Conservation (phyloP, 1,284 basidiomycete species). For the Cystobasidium pallidum region DNA sequence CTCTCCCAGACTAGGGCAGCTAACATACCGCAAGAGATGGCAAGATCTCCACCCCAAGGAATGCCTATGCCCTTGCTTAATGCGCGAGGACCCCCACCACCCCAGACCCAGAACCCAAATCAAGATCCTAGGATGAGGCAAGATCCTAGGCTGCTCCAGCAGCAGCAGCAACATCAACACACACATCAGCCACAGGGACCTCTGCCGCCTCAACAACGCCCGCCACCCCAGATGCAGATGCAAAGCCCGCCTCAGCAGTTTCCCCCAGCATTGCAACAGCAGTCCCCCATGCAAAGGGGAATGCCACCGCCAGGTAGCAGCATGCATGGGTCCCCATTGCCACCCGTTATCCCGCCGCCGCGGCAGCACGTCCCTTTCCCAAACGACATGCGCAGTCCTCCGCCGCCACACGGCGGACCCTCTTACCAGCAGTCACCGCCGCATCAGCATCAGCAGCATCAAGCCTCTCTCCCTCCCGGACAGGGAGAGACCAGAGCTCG, state of each 20-base stretch:
- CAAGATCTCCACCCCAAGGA: slow-evolving; percentile 7
- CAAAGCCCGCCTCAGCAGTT: slow-evolving; percentile 18
- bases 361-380: slow-evolving; percentile 23
- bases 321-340: background rate
- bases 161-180: background rate
- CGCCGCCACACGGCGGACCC: background rate
- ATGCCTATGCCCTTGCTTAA: slow-evolving; percentile 15
- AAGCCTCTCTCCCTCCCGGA: slow-evolving; percentile 8
- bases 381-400: slow-evolving; percentile 9
- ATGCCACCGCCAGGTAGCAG: slow-evolving; percentile 12
- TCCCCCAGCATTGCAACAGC: slow-evolving; percentile 16
- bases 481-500: slow-evolving; percentile 11
- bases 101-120: slow-evolving; percentile 7
- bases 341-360: slow-evolving; percentile 4
- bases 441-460: slow-evolving; percentile 20
- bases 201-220: slow-evolving; percentile 25
- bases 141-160: slow-evolving; percentile 4
- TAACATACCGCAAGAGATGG: slow-evolving; percentile 8
- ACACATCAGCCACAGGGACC: slow-evolving; percentile 21
- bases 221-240: slow-evolving; percentile 20
- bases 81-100: slow-evolving; percentile 5
- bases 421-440: slow-evolving; percentile 2
- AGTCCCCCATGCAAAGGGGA: background rate
- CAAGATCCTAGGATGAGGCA: slow-evolving; percentile 17
- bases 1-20: slow-evolving; percentile 9